A percentile compares a stretch with the other conserved stretches of the same genome.
Conservation (phyloP, 1,284 basidiomycete species). For the Singerocomus inundabilis region DNA sequence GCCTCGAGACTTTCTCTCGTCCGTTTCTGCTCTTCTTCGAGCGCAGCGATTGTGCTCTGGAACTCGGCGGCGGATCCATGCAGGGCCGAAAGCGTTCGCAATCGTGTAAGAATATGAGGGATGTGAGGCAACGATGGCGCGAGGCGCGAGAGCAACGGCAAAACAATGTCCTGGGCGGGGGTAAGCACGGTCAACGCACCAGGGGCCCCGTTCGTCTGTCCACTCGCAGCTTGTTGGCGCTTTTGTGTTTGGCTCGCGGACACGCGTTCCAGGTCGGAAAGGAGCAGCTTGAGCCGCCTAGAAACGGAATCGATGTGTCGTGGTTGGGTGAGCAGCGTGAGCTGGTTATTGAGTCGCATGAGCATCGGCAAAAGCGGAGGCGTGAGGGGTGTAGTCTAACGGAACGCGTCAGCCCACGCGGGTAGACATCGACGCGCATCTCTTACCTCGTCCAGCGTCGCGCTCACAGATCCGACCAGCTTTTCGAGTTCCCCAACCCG, state of each 20-base stretch:
- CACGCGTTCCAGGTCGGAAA: slow-evolving; percentile 89
- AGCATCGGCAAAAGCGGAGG: slow-evolving; percentile 82
- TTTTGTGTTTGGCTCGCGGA: slow-evolving; percentile 40
- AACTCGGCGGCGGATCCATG: slow-evolving; percentile 84
- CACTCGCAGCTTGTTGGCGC: slow-evolving; percentile 38
- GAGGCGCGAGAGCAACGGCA: slow-evolving; percentile 80
- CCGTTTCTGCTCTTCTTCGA: slow-evolving; percentile 71
- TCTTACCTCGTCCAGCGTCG: slow-evolving; percentile 70
- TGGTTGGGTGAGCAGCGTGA: slow-evolving; percentile 90
- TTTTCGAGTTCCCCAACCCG: slow-evolving; percentile 80
- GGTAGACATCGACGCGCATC: not conserved
- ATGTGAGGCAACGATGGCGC: slow-evolving; percentile 88
- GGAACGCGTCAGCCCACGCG: slow-evolving; percentile 1
- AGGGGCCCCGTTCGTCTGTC: slow-evolving; percentile 31
- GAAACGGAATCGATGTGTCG: slow-evolving; percentile 97
- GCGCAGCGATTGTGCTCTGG: slow-evolving; percentile 61
- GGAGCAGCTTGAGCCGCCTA: slow-evolving; percentile 86
- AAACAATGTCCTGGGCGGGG: slow-evolving; percentile 59
- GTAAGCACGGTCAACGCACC: slow-evolving; percentile 40
- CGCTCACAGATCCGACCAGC: slow-evolving; percentile 71
- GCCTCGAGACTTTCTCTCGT: slow-evolving; percentile 64
- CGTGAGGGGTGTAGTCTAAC: slow-evolving; percentile 54
- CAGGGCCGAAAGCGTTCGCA: slow-evolving; percentile 80
- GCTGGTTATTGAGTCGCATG: slow-evolving; percentile 79
- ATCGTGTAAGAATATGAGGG: slow-evolving; percentile 84